Percentiles rank a stretch among this genome's conserved stretches.
Conservation (phyloP, 352 stramenopile species). For the Thalassiosira sp. region DNA sequence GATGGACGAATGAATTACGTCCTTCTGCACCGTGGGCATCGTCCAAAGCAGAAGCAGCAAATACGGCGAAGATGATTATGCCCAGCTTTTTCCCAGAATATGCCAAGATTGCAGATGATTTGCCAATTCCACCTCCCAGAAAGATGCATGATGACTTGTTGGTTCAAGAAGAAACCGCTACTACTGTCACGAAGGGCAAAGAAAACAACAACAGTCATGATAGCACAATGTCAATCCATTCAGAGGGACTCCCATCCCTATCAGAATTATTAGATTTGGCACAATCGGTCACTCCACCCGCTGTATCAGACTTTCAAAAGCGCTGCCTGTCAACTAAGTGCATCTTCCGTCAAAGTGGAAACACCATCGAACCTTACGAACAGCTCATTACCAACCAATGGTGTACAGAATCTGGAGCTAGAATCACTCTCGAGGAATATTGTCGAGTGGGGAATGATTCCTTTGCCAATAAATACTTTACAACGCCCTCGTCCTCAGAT, state of each 20-base stretch:
- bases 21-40: neutral
- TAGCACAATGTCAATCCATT: neutral
- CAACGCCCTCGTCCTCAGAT: neutral
- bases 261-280: neutral
- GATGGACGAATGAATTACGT: slow-evolving; percentile 1
- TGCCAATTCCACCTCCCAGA: neutral
- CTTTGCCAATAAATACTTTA: slow-evolving; percentile 5
- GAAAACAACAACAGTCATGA: neutral
- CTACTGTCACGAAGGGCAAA: too few relatives aligned
- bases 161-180: too few relatives aligned
- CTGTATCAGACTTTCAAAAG: neutral
- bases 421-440: neutral
- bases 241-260: slow-evolving; percentile 1
- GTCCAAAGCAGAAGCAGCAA: too few relatives aligned
- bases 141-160: neutral
- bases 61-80: neutral
- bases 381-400: neutral
- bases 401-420: neutral
- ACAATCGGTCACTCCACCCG: neutral
- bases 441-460: neutral
- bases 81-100: slow-evolving; percentile 8
- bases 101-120: neutral
- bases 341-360: neutral
- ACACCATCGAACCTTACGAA: slow-evolving; percentile 3
- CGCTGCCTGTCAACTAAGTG: too few relatives aligned